Evolutionary conservation across 1,139 yeast genomes (phyloP), one percentile per base, ranked within the genome.

Genomic region (Eremothecium sinecaudum): DNA sequence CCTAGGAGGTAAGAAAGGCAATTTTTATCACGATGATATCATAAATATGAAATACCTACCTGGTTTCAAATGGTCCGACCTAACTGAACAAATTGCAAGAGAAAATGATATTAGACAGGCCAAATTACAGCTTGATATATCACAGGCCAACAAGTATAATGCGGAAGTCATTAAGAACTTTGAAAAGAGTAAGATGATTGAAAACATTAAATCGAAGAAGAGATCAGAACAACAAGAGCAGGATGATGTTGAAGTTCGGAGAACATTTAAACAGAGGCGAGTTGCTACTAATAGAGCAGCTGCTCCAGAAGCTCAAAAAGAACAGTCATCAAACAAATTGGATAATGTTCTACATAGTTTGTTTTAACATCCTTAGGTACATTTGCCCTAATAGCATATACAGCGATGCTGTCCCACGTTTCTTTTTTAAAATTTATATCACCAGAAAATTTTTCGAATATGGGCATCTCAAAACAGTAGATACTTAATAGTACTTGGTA

Each of bases 1-100:
- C 12, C 63, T 90, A 26, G 98, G 98, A 19, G 98, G 98, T 19
- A 84, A 79, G 51, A 90, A 90, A 59, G 79, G 92, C 2, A 74
- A 79, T n/a, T 87, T 81, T 53, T 90, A 87, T 59, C 80, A 90
- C 51, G 99, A 92, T 58, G 98, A 92, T 62, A 78, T 90, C 15
- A 69, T 92, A 63, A 90, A 86, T 54, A 76, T 90, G 40, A 87
- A 83, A 57, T 90, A 90, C 50, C 66, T 90, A 43, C 79, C 86
- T 10, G 86, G 90, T 4, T 92, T 87, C 68, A 90, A 92, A 53
- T 90, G 99, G 99, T 69, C 79, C 40, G 94, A 92, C 50, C 67
- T 90, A 52, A 86, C 97, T 1, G 94, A 82, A 54, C 96, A 90
- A 55, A 82, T 90, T 45, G 87, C 95, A 4, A 75, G 74, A 50